These are phyloP conservation scores for Pholiota molesta DNA, from an alignment of 768 basidiomycete genomes.

Conservation along the genomic window DNA sequence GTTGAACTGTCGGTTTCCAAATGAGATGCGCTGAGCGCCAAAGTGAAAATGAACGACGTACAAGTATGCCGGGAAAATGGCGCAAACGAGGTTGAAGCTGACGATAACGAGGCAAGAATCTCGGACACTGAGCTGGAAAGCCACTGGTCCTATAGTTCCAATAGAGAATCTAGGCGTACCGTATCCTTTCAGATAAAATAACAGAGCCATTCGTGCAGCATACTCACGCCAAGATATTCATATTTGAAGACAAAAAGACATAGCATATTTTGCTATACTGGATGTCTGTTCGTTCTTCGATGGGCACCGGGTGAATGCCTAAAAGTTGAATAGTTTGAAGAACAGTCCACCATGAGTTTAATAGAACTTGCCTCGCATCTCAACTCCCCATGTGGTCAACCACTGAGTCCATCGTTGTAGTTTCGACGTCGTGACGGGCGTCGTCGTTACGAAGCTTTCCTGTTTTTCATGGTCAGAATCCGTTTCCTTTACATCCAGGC, in stretches of 20 bases:
- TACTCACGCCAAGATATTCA: conserved; percentile 59
- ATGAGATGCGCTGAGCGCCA: not conserved
- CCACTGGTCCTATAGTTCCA: conserved; percentile 63
- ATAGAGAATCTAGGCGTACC: conserved; percentile 53
- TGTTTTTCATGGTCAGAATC: conserved; percentile 2
- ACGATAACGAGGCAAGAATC: conserved; percentile 65
- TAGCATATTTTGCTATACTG: conserved; percentile 71
- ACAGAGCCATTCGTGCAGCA: no score
- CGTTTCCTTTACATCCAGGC: not conserved
- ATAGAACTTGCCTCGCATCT: conserved; percentile 1
- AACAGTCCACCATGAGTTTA: not conserved
- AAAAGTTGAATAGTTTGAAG: not conserved
- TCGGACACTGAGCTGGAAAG: conserved; percentile 58
- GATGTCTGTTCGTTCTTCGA: conserved; percentile 58
- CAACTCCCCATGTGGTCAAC: conserved; percentile 11
- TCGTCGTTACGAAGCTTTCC: not conserved
- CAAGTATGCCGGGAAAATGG: conserved; percentile 63
- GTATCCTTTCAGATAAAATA: not conserved
- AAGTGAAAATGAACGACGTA: conserved; percentile 23
- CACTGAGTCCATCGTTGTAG: not conserved
- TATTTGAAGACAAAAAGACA: conserved; percentile 71
- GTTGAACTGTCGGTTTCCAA: conserved; percentile 39
- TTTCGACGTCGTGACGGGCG: not conserved
- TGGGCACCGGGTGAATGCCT: conserved; percentile 59
- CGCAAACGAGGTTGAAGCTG: conserved; percentile 63